Conservation (phyloP, 2,329 filamentous ascomycete species). For the Sporothrix curviconia region DNA sequence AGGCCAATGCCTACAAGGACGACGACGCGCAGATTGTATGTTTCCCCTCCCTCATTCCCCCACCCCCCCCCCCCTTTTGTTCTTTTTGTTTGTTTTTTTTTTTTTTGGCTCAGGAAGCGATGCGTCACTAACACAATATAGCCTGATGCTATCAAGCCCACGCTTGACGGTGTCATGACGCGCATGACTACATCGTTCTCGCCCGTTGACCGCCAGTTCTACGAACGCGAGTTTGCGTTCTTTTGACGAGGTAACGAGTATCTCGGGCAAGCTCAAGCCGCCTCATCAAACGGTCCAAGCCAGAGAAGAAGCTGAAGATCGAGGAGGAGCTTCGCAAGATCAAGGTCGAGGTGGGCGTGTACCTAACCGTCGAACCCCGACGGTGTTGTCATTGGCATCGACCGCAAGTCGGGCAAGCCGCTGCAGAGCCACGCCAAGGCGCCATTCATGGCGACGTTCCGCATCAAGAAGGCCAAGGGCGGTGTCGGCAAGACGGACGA, state of each 20-base stretch:
- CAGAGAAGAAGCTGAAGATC: constrained; percentile 98
- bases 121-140: constrained; percentile 29
- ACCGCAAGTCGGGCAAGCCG: constrained; percentile 95
- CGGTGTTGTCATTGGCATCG: constrained; percentile 93
- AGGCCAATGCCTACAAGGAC: constrained; percentile 96
- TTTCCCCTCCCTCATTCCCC: no score
- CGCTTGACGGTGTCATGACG: constrained; percentile 80
- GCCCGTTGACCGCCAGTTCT: constrained; percentile 72
- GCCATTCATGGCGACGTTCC: constrained; percentile 98
- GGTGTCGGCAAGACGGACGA: constrained; percentile 47
- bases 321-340: constrained; percentile 97
- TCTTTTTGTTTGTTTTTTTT: no score
- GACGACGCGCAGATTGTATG: constrained; percentile 79
- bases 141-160: constrained; percentile 90
- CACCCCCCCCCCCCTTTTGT: no score
- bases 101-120: no score
- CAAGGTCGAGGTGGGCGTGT: constrained; percentile 93
- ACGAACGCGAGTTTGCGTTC: constrained; percentile 94
- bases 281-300: constrained; percentile 86
- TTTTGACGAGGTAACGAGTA: constrained; percentile 91
- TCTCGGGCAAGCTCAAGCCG: constrained; percentile 92
- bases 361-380: constrained; percentile 96
- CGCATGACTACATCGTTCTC: constrained; percentile 80
- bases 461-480: constrained; percentile 74
- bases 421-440: constrained; percentile 97